Percentiles rank a stretch among this genome's conserved stretches.
phyloP scores from a whole-genome alignment of 768 basidiomycete genomes.

The Tulasnella sp. region DNA sequence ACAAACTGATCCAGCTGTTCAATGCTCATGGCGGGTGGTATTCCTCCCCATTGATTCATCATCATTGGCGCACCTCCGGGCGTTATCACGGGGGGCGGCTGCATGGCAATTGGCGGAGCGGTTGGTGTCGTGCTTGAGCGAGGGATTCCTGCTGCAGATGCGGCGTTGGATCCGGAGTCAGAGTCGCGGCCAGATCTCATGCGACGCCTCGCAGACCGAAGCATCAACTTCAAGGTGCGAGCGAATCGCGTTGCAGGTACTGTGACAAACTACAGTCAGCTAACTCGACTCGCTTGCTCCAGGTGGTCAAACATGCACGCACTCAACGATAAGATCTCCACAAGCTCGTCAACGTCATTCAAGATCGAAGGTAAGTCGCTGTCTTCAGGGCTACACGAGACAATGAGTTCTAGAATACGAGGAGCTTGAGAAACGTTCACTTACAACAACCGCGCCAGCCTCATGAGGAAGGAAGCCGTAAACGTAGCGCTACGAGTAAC shows the following conservation, averaged over 20 bases:
- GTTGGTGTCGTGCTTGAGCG: conserved; percentile 33
- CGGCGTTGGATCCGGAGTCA: conserved; percentile 34
- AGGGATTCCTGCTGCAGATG: conserved; percentile 21
- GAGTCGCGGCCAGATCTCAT: conserved; percentile 35
- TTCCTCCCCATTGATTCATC: conserved; percentile 25
- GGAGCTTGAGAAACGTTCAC: conserved; percentile 28
- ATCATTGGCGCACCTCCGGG: conserved; percentile 28
- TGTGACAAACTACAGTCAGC: conserved; percentile 28
- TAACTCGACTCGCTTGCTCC: neutral
- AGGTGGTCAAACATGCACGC: conserved; percentile 28
- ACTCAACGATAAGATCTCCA: conserved; percentile 72
- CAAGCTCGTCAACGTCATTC: conserved; percentile 68
- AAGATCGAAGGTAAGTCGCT: conserved; percentile 70
- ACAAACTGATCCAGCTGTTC: conserved; percentile 59
- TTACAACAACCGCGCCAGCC: conserved; percentile 80
- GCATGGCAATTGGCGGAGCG: conserved; percentile 32
- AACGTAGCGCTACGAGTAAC: conserved; percentile 65
- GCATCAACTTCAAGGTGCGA: conserved; percentile 78
- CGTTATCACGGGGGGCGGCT: neutral
- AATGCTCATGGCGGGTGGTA: conserved; percentile 29
- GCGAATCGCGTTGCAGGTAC: conserved; percentile 93
- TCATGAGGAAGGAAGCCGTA: conserved; percentile 80
- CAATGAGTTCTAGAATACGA: neutral
- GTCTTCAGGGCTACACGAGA: conserved; percentile 55
- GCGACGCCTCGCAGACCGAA: conserved; percentile 45